Base-by-base conservation (phyloP, 2,329 filamentous ascomycete genomes). In the Bimuria novae-zelandiae region DNA sequence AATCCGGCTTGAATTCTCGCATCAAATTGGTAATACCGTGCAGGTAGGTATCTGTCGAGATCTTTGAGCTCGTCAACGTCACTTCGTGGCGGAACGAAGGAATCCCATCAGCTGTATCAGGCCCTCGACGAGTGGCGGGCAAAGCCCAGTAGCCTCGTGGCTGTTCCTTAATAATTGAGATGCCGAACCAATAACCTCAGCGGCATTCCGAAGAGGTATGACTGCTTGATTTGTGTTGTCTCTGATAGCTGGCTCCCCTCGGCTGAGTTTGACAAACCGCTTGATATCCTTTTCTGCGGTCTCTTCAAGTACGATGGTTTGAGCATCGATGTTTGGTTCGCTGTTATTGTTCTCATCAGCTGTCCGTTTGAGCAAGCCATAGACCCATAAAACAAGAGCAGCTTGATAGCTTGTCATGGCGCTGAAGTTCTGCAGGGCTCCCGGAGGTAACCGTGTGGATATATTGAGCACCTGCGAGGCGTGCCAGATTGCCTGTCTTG, bases 401-500 rank as follows among this genome's bases (percentile, higher is more conserved):
- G 85, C 86, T 65, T 90, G 87, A 64, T 89, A 88, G 0, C 89
- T 80, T 0, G 83, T 84, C 6, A 90, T 82, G 0, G 87, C 86
- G 56, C 84, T 83, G 66, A 90, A 89, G 56, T 87, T 84, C 37
- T 84, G 82, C 3, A 89, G 70, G 10, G 81, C 77, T 0, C 80
- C 78, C 1, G 75, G 68, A 0, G 83, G 79, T 42, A 86, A 81
- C 42, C 74, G 55, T 62, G 80, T 82, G 1, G 85, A 86, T 35
- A 82, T 80, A 7, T 84, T 80, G 4, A 90, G 67, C 1, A 88
- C 79, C 68, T 89, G 88, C 0, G 85, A 87, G 1, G 88, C 87
- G 59, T 87, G 85, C 82, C 84, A 89, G 0, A 89, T 67, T 8
- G 86, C 83, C 55, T 82, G 81, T 23, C 85, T 78, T 7, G 84